These are phyloP conservation scores for Lactarius quietus DNA, from an alignment of 768 basidiomycete species.

Conservation along the genomic window DNA sequence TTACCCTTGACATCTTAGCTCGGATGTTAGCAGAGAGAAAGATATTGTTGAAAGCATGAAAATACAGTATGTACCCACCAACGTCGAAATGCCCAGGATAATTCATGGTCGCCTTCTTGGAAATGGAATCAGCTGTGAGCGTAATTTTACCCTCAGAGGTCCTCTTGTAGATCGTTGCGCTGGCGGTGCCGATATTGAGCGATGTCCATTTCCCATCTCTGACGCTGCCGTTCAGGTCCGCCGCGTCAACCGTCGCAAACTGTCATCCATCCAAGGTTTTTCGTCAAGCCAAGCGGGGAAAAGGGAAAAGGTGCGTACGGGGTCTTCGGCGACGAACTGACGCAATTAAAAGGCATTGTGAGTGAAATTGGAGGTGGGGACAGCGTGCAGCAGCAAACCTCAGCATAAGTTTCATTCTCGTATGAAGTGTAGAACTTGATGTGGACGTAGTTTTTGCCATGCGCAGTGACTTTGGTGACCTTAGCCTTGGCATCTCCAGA, in stretches of 20 bases:
- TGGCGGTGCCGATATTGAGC: not conserved
- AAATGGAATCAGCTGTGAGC: not conserved
- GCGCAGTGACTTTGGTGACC: not conserved
- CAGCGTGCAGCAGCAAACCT: not conserved
- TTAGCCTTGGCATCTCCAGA: not conserved
- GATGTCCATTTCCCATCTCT: not conserved
- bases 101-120: not conserved
- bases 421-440: not conserved
- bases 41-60: no score
- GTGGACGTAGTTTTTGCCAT: not conserved
- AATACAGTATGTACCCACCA: no score
- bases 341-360: not conserved
- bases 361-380: not conserved
- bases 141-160: not conserved
- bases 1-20: no score
- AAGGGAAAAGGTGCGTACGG: not conserved
- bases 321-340: not conserved
- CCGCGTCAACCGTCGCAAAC: not conserved
- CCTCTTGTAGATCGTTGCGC: not conserved
- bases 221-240: not conserved
- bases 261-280: not conserved
- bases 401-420: not conserved
- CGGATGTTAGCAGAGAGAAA: no score
- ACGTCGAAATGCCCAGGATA: no score
- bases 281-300: not conserved